phyloP scores from a whole-genome alignment of 2,329 filamentous ascomycete species.

The Cytospora leucostoma region DNA sequence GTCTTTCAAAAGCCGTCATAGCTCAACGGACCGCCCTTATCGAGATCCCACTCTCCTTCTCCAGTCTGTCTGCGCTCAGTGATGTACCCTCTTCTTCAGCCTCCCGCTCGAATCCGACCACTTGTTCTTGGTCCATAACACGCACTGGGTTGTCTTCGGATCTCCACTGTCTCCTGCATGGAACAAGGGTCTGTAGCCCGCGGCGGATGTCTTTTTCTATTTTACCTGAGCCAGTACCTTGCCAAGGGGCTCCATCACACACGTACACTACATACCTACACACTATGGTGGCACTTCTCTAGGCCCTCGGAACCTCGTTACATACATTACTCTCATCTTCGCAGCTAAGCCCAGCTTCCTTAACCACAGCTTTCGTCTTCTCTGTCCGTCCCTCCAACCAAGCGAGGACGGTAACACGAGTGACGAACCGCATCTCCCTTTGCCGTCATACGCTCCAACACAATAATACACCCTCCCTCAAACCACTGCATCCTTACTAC shows the following conservation, averaged over 20 bases:
- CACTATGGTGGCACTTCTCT: slow-evolving; percentile 19
- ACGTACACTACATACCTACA: slow-evolving; percentile 21
- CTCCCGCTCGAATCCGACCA: slow-evolving; percentile 15
- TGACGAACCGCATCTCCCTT: slow-evolving; percentile 17
- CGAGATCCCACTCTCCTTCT: slow-evolving; percentile 10
- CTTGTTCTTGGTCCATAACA: slow-evolving; percentile 12
- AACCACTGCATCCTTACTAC: slow-evolving; percentile 16
- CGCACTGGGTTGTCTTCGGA: slow-evolving; percentile 21
- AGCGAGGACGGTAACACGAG: slow-evolving; percentile 15
- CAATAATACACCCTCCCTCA: slow-evolving; percentile 13
- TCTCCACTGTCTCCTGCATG: slow-evolving; percentile 26
- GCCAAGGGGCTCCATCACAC: slow-evolving; percentile 21
- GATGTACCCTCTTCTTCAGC: slow-evolving; percentile 9
- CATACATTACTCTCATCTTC: slow-evolving; percentile 25
- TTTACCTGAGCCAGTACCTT: slow-evolving; percentile 24
- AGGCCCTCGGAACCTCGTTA: slow-evolving; percentile 15
- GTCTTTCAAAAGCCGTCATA: slow-evolving; percentile 6
- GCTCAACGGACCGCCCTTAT: slow-evolving; percentile 16
- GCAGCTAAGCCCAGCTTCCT: slow-evolving; percentile 15
- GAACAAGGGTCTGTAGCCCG: slow-evolving; percentile 24
- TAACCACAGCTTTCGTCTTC: slow-evolving; percentile 12
- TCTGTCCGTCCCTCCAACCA: slow-evolving; percentile 7
- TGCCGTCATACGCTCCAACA: slow-evolving; percentile 10
- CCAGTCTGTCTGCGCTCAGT: slow-evolving; percentile 10
- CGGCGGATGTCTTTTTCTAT: slow-evolving; percentile 18